Conservation (phyloP, 2,329 filamentous ascomycete genomes). For the Nigrograna mackinnonii region DNA sequence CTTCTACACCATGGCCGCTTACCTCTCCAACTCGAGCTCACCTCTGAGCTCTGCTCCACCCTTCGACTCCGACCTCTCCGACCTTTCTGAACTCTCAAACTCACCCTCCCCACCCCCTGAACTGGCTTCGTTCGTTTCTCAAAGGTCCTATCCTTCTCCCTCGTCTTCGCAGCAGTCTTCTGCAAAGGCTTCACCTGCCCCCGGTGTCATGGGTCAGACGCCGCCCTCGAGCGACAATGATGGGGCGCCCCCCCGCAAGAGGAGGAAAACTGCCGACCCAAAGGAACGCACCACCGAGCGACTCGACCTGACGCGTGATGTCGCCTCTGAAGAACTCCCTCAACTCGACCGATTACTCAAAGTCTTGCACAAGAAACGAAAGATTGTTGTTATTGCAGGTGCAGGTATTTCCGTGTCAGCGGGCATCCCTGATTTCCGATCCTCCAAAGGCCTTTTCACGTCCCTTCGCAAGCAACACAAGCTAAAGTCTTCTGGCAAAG, state of each 20-base stretch:
- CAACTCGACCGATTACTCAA: conserved; percentile 73
- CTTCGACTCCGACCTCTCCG: conserved; percentile 34
- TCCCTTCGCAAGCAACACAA: conserved; percentile 85
- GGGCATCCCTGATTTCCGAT: conserved; percentile 96
- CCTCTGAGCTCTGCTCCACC: conserved; percentile 46
- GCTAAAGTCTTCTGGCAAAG: conserved; percentile 89
- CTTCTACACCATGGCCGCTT: conserved; percentile 29
- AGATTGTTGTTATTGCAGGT: conserved; percentile 95
- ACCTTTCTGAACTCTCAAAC: conserved; percentile 31
- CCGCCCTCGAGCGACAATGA: conserved; percentile 58
- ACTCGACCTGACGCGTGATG: conserved; percentile 68
- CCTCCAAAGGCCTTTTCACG: conserved; percentile 84
- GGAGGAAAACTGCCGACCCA: conserved; percentile 61
- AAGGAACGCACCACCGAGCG: conserved; percentile 79
- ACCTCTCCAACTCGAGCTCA: conserved; percentile 30
- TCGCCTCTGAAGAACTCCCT: conserved; percentile 59
- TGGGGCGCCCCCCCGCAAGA: conserved; percentile 73
- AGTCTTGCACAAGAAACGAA: conserved; percentile 83
- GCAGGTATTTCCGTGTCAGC: conserved; percentile 97
- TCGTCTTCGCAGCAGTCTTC: conserved; percentile 52
- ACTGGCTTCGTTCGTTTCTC: conserved; percentile 15
- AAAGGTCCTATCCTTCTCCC: conserved; percentile 35
- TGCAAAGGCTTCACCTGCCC: conserved; percentile 48
- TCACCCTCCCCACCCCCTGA: conserved; percentile 35
- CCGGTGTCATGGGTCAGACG: conserved; percentile 48